Evolutionary conservation across 192 early-diverging fungal species (phyloP).

Genomic region (Allomyces javanicus): DNA sequence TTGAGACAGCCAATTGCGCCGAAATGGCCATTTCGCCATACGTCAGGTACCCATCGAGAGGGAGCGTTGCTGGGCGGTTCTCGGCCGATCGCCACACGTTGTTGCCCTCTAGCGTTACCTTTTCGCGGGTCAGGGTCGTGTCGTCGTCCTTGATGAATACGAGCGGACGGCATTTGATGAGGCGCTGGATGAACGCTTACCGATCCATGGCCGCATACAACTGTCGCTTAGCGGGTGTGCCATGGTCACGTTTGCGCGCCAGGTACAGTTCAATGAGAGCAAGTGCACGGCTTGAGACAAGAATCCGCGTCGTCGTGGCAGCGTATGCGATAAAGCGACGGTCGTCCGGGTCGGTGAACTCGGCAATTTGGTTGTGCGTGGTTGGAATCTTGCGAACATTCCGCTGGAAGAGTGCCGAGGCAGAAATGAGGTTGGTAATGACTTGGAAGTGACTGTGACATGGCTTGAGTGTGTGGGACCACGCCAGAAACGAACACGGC

Average conservation of each 20-base stretch:
- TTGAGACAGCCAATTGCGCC: slow-evolving; percentile 11
- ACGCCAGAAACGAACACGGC: no score
- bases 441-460: no score
- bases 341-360: neutral
- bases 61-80: neutral
- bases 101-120: neutral
- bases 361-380: neutral
- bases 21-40: slow-evolving; percentile 18
- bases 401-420: neutral
- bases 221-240: slow-evolving; percentile 2
- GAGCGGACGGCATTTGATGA: slow-evolving; percentile 11
- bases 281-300: slow-evolving; percentile 3
- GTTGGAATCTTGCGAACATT: neutral
- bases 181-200: slow-evolving; percentile 5
- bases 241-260: slow-evolving; percentile 4
- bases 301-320: slow-evolving; percentile 2
- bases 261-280: slow-evolving; percentile 5
- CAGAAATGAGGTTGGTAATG: no score
- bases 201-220: slow-evolving; percentile 6
- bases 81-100: neutral
- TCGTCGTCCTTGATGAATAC: slow-evolving; percentile 9
- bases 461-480: no score
- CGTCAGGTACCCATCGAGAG: slow-evolving; percentile 11
- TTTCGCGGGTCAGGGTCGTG: slow-evolving; percentile 7
- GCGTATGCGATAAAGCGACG: neutral